Base-by-base conservation (phyloP, 2,329 filamentous ascomycete species). In the Thermoascus crustaceus region DNA sequence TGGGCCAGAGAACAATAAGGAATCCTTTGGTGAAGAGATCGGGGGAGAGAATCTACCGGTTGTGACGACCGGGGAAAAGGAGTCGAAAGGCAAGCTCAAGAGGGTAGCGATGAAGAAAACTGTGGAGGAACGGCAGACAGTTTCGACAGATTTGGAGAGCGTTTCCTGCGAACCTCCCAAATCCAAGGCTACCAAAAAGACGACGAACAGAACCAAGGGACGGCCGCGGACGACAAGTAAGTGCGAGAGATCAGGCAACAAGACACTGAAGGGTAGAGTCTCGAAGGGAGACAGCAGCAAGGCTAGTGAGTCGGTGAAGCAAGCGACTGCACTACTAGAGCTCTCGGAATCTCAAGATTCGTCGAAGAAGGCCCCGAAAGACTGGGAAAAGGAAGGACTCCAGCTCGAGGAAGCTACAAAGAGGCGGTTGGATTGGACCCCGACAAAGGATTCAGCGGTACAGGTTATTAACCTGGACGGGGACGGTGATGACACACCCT, bases 341-440 rank as follows among this genome's bases (percentile, higher is more conserved):
- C 26, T 18, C 4, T 23, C 29, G 5, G 31, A 38, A 7, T 32
- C 38, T 8, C 32, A 38, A 11, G 22, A 36, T 11, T 20, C 14
- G 1, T 20, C 30, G n/a, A 17, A 27, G 8, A 44, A 44, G 20
- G 36, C 34, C 13, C 14, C 32, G 11, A 33, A 51, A 30, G 46
- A 52, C 35, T 41, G 39, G 40, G 39, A 45, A 34, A 30, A 43
- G 18, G 37, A 49, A 38, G 40, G 44, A 4, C 34, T 63, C 17
- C 48, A 58, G n/a, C 35, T 64, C 16, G 59, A 58, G 42, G 42
- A 53, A 30, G 82, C 80, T 5, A 54, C 72, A 17, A 64, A 61
- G 30, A 68, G 82, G 40, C 69, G 76, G 40, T 50, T 61, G 9
- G 70, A 79, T 39, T 87, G 82, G 83, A 87, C 83, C 1, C 82